Percentiles rank a stretch among this genome's conserved stretches.
phyloP scores from a whole-genome alignment of 2,329 filamentous ascomycete genomes.

The Penicillium brasilianum region DNA sequence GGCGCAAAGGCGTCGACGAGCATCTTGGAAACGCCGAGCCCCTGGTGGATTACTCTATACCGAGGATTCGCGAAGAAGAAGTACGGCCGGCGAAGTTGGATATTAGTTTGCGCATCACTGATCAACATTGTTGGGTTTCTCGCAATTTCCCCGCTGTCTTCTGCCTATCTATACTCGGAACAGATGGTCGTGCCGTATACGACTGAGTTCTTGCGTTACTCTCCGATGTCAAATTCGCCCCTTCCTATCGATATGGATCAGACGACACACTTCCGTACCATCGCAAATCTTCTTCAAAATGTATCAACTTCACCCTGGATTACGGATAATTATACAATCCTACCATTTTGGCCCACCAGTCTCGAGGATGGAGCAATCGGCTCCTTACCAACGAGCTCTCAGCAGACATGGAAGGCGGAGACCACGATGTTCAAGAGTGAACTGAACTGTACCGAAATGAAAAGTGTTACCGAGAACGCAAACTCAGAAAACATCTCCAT shows the following conservation, averaged over 20 bases:
- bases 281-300: constrained; percentile 32
- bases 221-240: constrained; percentile 2
- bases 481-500: not conserved
- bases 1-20: constrained; percentile 24
- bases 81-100: constrained; percentile 16
- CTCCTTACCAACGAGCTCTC: constrained; percentile 11
- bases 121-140: constrained; percentile 25
- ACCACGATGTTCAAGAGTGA: constrained; percentile 27
- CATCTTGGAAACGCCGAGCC: constrained; percentile 24
- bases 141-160: constrained; percentile 23
- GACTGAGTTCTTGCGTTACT: constrained; percentile 8
- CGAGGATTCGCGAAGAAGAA: constrained; percentile 24
- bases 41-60: constrained; percentile 33
- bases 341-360: constrained; percentile 33
- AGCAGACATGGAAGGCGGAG: constrained; percentile 23
- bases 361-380: constrained; percentile 6
- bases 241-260: constrained; percentile 27
- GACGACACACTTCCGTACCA: constrained; percentile 31
- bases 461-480: not conserved
- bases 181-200: constrained; percentile 12
- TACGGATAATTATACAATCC: constrained; percentile 30
- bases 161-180: constrained; percentile 20
- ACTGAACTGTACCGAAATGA: constrained; percentile 24
- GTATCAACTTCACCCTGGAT: constrained; percentile 38
- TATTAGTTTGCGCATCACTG: constrained; percentile 13